Evolutionary conservation across 2,329 filamentous ascomycete genomes (phyloP).

Genomic region (Setomelanomma holmii): DNA sequence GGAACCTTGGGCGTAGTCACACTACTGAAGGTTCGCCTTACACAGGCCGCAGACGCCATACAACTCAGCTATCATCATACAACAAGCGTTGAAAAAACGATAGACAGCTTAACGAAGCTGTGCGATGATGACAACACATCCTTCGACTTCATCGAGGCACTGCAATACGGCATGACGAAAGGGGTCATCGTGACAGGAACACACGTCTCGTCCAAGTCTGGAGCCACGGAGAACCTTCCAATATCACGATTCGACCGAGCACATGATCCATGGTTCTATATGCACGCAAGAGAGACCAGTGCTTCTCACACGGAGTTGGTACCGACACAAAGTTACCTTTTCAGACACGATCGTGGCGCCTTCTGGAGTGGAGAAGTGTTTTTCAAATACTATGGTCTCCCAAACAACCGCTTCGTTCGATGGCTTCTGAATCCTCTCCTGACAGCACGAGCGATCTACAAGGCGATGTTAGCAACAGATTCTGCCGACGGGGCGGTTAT

Average conservation of each 20-base stretch:
- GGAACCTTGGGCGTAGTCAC: constrained; percentile 70
- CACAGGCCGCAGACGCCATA: constrained; percentile 51
- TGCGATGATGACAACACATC: constrained; percentile 35
- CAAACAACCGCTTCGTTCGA: constrained; percentile 64
- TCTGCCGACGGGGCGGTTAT: constrained; percentile 63
- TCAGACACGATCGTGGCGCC: constrained; percentile 71
- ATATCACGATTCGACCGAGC: constrained; percentile 39
- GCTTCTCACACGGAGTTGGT: constrained; percentile 48
- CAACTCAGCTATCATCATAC: constrained; percentile 53
- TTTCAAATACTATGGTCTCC: constrained; percentile 63
- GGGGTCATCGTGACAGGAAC: constrained; percentile 10
- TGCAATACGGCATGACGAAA: constrained; percentile 46
- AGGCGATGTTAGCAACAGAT: constrained; percentile 63
- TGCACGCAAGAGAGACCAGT: constrained; percentile 31
- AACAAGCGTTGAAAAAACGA: constrained; percentile 49
- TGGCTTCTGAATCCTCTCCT: constrained; percentile 64
- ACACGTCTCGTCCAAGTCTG: constrained; percentile 3
- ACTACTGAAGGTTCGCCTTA: constrained; percentile 54
- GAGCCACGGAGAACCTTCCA: neutral
- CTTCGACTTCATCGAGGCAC: constrained; percentile 55
- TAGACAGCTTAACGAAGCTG: constrained; percentile 46
- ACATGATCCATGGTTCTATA: constrained; percentile 56
- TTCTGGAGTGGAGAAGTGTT: constrained; percentile 68
- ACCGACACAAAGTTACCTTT: constrained; percentile 68
- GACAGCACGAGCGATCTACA: constrained; percentile 66